Percentiles rank a stretch among this genome's conserved stretches.
phyloP scores from a whole-genome alignment of 768 basidiomycete species.

The Rhodotorula kratochvilovae region DNA sequence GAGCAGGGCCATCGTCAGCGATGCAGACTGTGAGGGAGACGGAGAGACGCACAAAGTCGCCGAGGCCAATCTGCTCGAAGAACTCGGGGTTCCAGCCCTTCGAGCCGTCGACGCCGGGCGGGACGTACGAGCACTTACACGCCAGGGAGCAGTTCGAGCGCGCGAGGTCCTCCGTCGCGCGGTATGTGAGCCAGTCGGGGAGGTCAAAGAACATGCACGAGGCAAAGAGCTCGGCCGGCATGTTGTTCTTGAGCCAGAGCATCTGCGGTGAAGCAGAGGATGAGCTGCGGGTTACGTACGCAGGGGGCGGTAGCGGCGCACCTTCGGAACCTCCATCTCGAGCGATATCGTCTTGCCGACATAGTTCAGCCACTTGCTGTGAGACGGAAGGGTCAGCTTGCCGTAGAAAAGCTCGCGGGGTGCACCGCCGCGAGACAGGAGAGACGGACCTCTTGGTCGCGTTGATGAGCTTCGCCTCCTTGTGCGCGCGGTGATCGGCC shows the following conservation, averaged over 20 bases:
- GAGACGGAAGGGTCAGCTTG: constrained; percentile 36
- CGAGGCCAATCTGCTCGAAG: constrained; percentile 77
- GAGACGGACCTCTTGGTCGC: constrained; percentile 49
- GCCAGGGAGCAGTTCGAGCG: constrained; percentile 89
- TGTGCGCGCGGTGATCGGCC: constrained; percentile 75
- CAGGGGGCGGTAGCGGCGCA: neutral
- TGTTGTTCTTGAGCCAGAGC: constrained; percentile 88
- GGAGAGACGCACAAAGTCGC: constrained; percentile 53
- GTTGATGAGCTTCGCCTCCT: constrained; percentile 88
- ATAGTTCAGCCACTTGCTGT: constrained; percentile 80
- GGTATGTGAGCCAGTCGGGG: constrained; percentile 65
- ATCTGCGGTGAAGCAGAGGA: constrained; percentile 50
- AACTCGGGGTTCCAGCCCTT: constrained; percentile 85
- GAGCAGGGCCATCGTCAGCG: constrained; percentile 4
- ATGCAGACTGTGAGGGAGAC: neutral
- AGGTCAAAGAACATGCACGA: constrained; percentile 50
- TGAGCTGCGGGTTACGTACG: neutral
- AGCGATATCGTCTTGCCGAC: constrained; percentile 95
- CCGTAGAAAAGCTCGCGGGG: too few relatives aligned
- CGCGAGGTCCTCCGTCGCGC: constrained; percentile 67
- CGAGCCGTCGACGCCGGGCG: constrained; percentile 55
- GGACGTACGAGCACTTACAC: constrained; percentile 92
- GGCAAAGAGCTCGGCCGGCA: constrained; percentile 64
- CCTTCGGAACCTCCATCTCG: constrained; percentile 96
- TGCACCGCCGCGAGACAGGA: too few relatives aligned